Evolutionary conservation across 306 rosid species (phyloP), one percentile per base, ranked within the genome.

Genomic region (Luffa aegyptiaca): DNA sequence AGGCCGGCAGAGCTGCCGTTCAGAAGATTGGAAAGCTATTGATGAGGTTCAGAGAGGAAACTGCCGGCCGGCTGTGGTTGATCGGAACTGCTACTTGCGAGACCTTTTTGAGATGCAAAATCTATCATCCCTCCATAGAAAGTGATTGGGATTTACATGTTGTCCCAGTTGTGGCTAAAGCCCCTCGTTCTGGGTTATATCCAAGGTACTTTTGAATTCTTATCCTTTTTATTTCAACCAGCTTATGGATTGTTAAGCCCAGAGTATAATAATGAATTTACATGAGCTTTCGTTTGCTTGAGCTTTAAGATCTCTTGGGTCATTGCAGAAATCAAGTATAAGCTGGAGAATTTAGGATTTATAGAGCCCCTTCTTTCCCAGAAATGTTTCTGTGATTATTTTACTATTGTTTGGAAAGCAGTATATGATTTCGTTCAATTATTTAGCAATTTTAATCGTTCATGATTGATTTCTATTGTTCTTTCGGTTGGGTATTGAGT

Each of bases 101-200:
- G 81, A 96, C 99, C n/a, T 96, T 90, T 53, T 87, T 96, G 92
- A 90, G 98, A 83, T 96, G 99, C 83, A 98, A 93, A 84, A 97
- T 96, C 20, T 93, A 93, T 85, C 97, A 96, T 82, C 96, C 98
- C 71, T 88, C 96, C 79, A 93, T 96, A 90, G 99, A 96, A 83
- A 90, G 75, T 78, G 97, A 93, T 85, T 96, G 99, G 99, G 97
- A 96, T 96, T 92, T 96, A 66, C 98, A 96, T 85, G 97, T 96
- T 7, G 92, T 96, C 57, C 90, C 98, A 17, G 84, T 93, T 81
- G 85, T 97, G 35, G 81, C 83, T 39, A 91, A 92, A 85, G 73
- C 89, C 13, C 93, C 92, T 64, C 85, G 79, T 41, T 90, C 92
- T 18, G 89, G 89, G 69, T 81, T 91, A 81, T 89, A 91, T 80